Percentiles rank a stretch among this genome's conserved stretches.
These are phyloP conservation scores for Colletotrichum echinochloae DNA, from an alignment of 2,329 filamentous ascomycete species.

Conservation along the genomic window DNA sequence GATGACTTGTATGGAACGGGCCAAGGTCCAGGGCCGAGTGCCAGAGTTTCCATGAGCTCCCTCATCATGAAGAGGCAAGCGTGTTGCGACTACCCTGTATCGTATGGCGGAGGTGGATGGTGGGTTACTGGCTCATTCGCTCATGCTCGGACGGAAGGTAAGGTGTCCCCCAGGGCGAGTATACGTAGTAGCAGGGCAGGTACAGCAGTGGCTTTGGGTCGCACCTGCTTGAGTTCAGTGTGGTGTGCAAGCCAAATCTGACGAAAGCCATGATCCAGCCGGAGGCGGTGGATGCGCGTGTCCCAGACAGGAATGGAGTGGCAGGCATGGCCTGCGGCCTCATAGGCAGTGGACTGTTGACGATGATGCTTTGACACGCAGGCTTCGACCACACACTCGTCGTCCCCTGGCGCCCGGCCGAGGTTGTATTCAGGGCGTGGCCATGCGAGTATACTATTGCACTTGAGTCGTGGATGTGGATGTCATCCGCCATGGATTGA, in stretches of 20 bases:
- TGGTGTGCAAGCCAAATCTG: slow-evolving; percentile 23
- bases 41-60: background rate
- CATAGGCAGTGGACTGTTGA: slow-evolving; percentile 17
- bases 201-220: slow-evolving; percentile 11
- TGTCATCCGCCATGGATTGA: slow-evolving; percentile 4
- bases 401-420: slow-evolving; percentile 15
- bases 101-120: background rate
- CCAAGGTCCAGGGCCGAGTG: slow-evolving; percentile 11
- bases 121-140: slow-evolving; percentile 1
- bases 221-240: slow-evolving; percentile 8
- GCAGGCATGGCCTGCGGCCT: background rate
- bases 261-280: slow-evolving; percentile 3
- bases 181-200: background rate
- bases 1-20: slow-evolving; percentile 2
- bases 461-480: slow-evolving; percentile 25
- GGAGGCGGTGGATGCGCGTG: slow-evolving; percentile 23
- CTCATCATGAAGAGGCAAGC: slow-evolving; percentile 4
- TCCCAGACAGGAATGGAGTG: slow-evolving; percentile 26
- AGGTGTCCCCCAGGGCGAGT: background rate
- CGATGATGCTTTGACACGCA: slow-evolving; percentile 29
- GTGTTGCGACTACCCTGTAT: background rate
- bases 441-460: slow-evolving; percentile 25
- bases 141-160: background rate
- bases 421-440: slow-evolving; percentile 9
- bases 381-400: slow-evolving; percentile 11